These are phyloP conservation scores for Komagataea norvegica DNA, from an alignment of 1,139 yeast species.

Conservation along the genomic window DNA sequence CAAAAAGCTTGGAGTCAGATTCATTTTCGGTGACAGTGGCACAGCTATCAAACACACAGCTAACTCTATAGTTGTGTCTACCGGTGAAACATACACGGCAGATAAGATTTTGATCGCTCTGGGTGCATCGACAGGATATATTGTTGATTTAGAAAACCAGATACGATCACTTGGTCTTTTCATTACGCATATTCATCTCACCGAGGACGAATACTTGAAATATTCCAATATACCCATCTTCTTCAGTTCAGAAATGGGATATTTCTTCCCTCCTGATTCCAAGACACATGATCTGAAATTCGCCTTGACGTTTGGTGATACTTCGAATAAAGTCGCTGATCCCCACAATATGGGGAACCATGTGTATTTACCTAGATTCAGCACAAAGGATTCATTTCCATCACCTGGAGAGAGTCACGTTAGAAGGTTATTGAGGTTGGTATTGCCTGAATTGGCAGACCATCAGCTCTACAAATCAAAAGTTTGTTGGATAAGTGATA, in stretches of 20 bases:
- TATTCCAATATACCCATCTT: conserved; percentile 38
- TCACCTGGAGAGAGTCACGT: conserved; percentile 27
- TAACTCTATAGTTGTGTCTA: background rate
- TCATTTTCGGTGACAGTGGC: conserved; percentile 33
- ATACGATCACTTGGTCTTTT: conserved; percentile 37
- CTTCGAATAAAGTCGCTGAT: conserved; percentile 27
- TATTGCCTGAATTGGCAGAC: conserved; percentile 36
- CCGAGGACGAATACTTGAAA: conserved; percentile 32
- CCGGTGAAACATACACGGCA: conserved; percentile 21
- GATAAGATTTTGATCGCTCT: conserved; percentile 33
- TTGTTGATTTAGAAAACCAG: conserved; percentile 34
- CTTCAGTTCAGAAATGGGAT: conserved; percentile 43
- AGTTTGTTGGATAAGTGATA: conserved; percentile 46
- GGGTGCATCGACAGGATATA: conserved; percentile 36
- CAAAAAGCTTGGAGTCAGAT: conserved; percentile 31
- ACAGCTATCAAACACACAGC: conserved; percentile 19
- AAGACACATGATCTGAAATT: conserved; percentile 35
- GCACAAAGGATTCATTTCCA: conserved; percentile 34
- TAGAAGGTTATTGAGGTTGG: conserved; percentile 27
- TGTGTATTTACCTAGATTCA: conserved; percentile 36
- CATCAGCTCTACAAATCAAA: conserved; percentile 36
- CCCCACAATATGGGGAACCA: conserved; percentile 24
- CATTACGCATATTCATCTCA: conserved; percentile 37
- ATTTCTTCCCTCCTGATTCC: conserved; percentile 44
- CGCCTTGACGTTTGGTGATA: conserved; percentile 37